A percentile compares a stretch with the other conserved stretches of the same genome.
phyloP scores from a whole-genome alignment of 176 grass and related monocot species.

The Luzula sylvatica region DNA sequence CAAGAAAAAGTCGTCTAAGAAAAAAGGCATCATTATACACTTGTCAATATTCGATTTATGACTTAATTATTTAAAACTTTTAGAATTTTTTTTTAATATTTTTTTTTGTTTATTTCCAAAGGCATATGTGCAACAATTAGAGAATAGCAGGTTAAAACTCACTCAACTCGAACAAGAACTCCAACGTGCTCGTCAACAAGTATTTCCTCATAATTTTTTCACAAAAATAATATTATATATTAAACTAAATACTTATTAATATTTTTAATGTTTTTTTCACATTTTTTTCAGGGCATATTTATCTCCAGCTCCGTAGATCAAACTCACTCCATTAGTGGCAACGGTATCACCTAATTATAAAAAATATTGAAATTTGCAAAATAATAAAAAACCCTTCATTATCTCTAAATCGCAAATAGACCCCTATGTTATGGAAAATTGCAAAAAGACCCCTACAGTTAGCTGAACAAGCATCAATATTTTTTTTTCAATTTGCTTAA shows the following conservation, averaged over 20 bases:
- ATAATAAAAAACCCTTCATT: too few relatives aligned
- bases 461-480: too few relatives aligned
- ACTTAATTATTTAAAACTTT: background rate
- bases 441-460: too few relatives aligned
- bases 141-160: slow-evolving; percentile 99
- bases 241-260: too few relatives aligned
- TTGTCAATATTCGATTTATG: background rate
- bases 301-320: slow-evolving; percentile 96
- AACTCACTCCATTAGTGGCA: slow-evolving; percentile 65
- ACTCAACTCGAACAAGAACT: slow-evolving; percentile 96
- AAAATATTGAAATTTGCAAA: too few relatives aligned
- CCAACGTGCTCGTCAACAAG: slow-evolving; percentile 93
- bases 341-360: too few relatives aligned
- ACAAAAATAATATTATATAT: background rate
- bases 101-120: slow-evolving; percentile 20
- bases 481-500: too few relatives aligned
- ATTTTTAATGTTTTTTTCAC: background rate
- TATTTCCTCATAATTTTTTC: slow-evolving; percentile 11
- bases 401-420: too few relatives aligned
- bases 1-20: slow-evolving; percentile 76
- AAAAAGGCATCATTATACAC: slow-evolving; percentile 47
- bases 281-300: slow-evolving; percentile 85
- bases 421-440: too few relatives aligned
- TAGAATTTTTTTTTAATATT: slow-evolving; percentile 2
- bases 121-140: slow-evolving; percentile 99